Evolutionary conservation across 2,329 filamentous ascomycete genomes (phyloP), one percentile per base, ranked within the genome.

Genomic region (Diaporthe australafricana): DNA sequence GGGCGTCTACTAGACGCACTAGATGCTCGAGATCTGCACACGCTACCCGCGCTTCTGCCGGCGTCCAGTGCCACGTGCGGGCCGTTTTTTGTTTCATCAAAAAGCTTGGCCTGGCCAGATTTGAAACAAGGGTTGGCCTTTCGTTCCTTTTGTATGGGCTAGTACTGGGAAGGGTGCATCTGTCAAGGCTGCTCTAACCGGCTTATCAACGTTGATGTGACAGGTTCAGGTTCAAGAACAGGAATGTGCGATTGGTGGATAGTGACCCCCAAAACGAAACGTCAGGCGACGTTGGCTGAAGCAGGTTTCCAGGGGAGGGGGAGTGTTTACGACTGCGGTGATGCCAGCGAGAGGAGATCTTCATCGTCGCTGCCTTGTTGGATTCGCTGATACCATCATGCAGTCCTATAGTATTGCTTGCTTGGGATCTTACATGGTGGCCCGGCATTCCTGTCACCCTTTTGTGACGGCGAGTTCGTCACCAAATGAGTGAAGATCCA

Each of bases 51-150:
- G 66, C 52, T 68, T 55, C 50, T 55, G 50, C 52, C 66, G 2
- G 65, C 50, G 32, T 42, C 66, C 30, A 53, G 27, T 57, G 52
- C 66, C 66, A 68, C 66, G 66, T 68, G 66, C 52, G n/a, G 52
- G 66, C 52, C 47, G 25, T 57, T 35, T 56, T 68, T 57, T 68
- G 66, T 68, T 68, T 68, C 50, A 68, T 45, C 42, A 27, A 14
- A 48, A 57, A 57, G 66, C 66, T 68, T 68, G 66, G 38, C 50
- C 32, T 25, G 27, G n/a, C 60, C 47, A 25, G 65, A 47, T 48
- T 68, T 57, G 66, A 68, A 68, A 68, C 66, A 68, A 57, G 66
- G 52, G 52, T 56, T 38, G 52, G 20, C 48, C 20, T 52, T 35
- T 57, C 20, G 14, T 47, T 27, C 16, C 65, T 38, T 56, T 47